Conservation (phyloP, 225 moss, liverwort and hornwort species). For the Pleurozium schreberi region DNA sequence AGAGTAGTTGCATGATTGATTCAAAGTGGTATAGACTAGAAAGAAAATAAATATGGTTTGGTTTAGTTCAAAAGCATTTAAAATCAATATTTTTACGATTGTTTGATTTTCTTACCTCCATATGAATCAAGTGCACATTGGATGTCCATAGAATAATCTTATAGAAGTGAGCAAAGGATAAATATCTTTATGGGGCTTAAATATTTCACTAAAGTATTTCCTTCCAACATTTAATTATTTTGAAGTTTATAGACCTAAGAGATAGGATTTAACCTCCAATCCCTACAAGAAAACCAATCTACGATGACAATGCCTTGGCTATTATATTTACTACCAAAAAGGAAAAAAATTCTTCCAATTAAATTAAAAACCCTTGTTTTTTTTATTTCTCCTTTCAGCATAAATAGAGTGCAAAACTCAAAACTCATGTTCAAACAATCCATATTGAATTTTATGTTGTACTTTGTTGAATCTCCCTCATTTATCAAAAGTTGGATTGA, state of each 20-base stretch:
- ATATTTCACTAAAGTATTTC: background rate
- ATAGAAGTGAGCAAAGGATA: too few species aligned
- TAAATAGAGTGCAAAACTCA: background rate
- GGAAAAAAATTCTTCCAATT: background rate
- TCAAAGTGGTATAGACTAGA: background rate
- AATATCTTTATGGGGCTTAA: background rate
- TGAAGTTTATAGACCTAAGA: background rate
- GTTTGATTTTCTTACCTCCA: too few species aligned
- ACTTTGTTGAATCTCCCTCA: background rate
- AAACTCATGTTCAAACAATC: fast-evolving
- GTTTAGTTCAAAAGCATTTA: background rate
- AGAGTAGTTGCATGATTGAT: background rate
- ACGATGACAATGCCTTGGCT: too few species aligned
- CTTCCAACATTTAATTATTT: background rate
- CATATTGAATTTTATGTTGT: fast-evolving
- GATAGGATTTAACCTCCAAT: background rate
- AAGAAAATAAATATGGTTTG: background rate
- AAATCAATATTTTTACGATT: too few species aligned
- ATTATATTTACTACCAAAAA: background rate
- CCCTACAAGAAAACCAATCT: background rate
- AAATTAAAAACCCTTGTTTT: background rate
- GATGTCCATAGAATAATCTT: too few species aligned
- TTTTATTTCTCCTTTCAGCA: background rate
- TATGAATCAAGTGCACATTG: too few species aligned
- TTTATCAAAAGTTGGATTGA: background rate